Percentiles rank a stretch among this genome's conserved stretches.
These are phyloP conservation scores for Sordariomycetes sp. DNA, from an alignment of 2,329 filamentous ascomycete genomes.

Conservation along the genomic window DNA sequence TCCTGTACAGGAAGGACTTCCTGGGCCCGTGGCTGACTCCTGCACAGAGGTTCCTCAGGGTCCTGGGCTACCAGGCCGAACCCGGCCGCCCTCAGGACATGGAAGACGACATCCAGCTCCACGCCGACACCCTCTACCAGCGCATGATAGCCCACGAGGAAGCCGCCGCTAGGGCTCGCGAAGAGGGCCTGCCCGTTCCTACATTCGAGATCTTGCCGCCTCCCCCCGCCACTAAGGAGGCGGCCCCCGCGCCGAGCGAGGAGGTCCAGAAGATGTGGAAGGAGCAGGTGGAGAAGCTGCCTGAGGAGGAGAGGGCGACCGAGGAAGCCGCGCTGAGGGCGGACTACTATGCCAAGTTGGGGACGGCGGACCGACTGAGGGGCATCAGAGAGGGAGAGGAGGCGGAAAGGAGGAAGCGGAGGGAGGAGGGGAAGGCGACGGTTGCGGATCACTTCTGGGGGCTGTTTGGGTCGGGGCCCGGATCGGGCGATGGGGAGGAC, in stretches of 20 bases:
- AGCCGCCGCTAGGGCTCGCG: conserved; percentile 55
- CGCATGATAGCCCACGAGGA: conserved; percentile 75
- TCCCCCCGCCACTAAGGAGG: conserved; percentile 2
- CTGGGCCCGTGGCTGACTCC: not conserved
- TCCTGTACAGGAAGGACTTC: not conserved
- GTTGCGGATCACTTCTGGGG: conserved; percentile 24
- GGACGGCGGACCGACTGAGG: conserved; percentile 43
- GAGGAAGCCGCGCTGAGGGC: conserved; percentile 53
- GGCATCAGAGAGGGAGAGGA: conserved; percentile 36
- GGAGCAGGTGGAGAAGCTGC: conserved; percentile 42
- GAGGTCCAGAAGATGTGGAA: conserved; percentile 30
- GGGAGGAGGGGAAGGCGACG: conserved; percentile 31
- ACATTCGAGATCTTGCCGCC: conserved; percentile 41
- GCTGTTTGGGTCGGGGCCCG: conserved; percentile 11
- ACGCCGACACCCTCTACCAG: conserved; percentile 82
- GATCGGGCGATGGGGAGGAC: not conserved
- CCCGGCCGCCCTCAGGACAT: conserved; percentile 50
- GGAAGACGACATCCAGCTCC: conserved; percentile 88
- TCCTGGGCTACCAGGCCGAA: conserved; percentile 70
- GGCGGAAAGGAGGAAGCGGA: conserved; percentile 38
- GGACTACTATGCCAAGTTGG: conserved; percentile 45
- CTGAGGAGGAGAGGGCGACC: conserved; percentile 41
- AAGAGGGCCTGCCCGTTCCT: conserved; percentile 43
- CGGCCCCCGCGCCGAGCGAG: conserved; percentile 10
- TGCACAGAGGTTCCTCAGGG: conserved; percentile 68